Evolutionary conservation across 176 grass and related monocot species (phyloP).

Genomic region (Ensete ventricosum): DNA sequence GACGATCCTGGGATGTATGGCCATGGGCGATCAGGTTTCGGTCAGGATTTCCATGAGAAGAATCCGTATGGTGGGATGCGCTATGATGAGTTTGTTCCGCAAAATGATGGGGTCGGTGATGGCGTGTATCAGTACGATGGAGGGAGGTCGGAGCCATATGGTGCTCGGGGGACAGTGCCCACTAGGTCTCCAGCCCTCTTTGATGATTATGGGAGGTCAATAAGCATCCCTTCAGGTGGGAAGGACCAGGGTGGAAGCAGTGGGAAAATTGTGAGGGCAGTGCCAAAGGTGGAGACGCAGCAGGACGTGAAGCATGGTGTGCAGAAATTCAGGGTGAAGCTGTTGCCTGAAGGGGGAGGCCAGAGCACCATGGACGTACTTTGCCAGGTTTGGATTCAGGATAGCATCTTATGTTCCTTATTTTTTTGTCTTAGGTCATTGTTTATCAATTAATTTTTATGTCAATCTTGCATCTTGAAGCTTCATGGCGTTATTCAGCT

Average conservation of each 20-base stretch:
- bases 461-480: not conserved
- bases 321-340: constrained; percentile 89
- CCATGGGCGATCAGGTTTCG: constrained; percentile 28
- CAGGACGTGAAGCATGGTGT: constrained; percentile 69
- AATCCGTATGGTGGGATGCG: constrained; percentile 18
- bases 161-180: constrained; percentile 59
- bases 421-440: not conserved
- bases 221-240: constrained; percentile 36
- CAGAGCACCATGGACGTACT: constrained; percentile 77
- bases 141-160: constrained; percentile 55
- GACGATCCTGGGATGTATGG: constrained; percentile 25
- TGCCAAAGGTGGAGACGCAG: constrained; percentile 70
- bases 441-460: not conserved
- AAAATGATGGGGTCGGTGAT: constrained; percentile 38
- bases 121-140: constrained; percentile 77
- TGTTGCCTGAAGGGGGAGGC: constrained; percentile 73
- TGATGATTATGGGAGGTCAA: constrained; percentile 92
- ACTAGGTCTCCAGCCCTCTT: constrained; percentile 58
- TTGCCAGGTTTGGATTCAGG: constrained; percentile 51
- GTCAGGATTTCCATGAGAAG: constrained; percentile 37
- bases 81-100: constrained; percentile 18
- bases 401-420: not conserved
- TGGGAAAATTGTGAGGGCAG: constrained; percentile 72
- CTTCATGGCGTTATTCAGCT: not conserved
- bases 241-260: constrained; percentile 34